phyloP scores from a whole-genome alignment of 2,329 filamentous ascomycete genomes.

The Fusarium miscanthi region DNA sequence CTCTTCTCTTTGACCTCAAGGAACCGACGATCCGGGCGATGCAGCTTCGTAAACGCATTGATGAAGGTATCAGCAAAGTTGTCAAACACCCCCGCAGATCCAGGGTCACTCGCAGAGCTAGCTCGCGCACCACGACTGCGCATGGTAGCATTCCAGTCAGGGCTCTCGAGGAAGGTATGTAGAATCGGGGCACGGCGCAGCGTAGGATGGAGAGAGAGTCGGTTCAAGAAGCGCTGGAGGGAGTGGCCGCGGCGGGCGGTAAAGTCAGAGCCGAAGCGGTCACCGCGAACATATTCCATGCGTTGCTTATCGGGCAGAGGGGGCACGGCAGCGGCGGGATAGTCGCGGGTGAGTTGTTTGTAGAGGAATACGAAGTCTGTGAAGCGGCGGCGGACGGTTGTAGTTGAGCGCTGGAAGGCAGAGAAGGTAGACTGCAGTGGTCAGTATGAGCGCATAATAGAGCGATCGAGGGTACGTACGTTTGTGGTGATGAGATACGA shows the following conservation, averaged over 20 bases:
- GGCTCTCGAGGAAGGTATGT: slow-evolving; percentile 89
- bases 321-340: slow-evolving; percentile 90
- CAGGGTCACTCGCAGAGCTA: slow-evolving; percentile 61
- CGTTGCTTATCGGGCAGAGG: slow-evolving; percentile 98
- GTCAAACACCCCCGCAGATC: slow-evolving; percentile 83
- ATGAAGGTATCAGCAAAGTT: slow-evolving; percentile 96
- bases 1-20: slow-evolving; percentile 92
- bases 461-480: slow-evolving; percentile 59
- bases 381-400: slow-evolving; percentile 87
- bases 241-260: slow-evolving; percentile 89
- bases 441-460: slow-evolving; percentile 2
- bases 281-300: slow-evolving; percentile 97
- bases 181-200: slow-evolving; percentile 85
- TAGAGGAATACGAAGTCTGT: slow-evolving; percentile 98
- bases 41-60: slow-evolving; percentile 95
- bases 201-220: slow-evolving; percentile 87
- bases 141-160: slow-evolving; percentile 98
- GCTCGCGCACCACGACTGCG: slow-evolving; percentile 76
- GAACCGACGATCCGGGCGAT: slow-evolving; percentile 94
- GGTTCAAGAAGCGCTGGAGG: slow-evolving; percentile 88
- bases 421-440: slow-evolving; percentile 84
- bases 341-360: slow-evolving; percentile 88
- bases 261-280: slow-evolving; percentile 94
- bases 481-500: slow-evolving; percentile 94
- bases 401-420: slow-evolving; percentile 85